A percentile compares a stretch with the other conserved stretches of the same genome.
Conservation (phyloP, 805 yeast genomes). For the Sugiyamaella floridensis region DNA sequence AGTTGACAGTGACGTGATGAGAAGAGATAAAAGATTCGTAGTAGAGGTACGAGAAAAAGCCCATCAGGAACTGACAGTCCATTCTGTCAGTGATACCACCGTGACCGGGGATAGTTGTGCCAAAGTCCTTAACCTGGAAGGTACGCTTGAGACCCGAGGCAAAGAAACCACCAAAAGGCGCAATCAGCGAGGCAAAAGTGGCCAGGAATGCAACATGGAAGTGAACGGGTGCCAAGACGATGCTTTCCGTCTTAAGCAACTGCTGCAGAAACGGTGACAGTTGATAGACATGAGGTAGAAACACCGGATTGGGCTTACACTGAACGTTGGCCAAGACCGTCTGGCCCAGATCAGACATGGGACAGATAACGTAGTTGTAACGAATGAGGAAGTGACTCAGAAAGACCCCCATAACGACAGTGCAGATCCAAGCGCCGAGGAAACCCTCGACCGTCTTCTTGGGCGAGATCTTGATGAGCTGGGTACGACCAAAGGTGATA, state of each 20-base stretch:
- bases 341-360: constrained; percentile 53
- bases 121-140: constrained; percentile 93
- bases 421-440: constrained; percentile 95
- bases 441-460: constrained; percentile 97
- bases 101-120: constrained; percentile 97
- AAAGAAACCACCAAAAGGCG: constrained; percentile 98
- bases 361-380: constrained; percentile 78
- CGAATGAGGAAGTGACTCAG: constrained; percentile 59
- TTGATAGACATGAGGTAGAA: constrained; percentile 68
- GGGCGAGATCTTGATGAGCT: constrained; percentile 87
- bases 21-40: constrained; percentile 84
- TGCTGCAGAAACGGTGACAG: constrained; percentile 60
- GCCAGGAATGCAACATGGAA: constrained; percentile 82
- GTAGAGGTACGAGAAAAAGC: constrained; percentile 85
- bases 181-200: constrained; percentile 91
- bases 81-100: constrained; percentile 97
- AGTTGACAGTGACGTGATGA: constrained; percentile 53
- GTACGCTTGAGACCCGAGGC: constrained; percentile 97
- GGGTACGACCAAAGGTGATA: constrained; percentile 90
- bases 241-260: constrained; percentile 38
- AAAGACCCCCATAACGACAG: constrained; percentile 64
- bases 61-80: constrained; percentile 98
- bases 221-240: constrained; percentile 78
- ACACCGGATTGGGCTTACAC: constrained; percentile 88
- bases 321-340: constrained; percentile 49